Percentiles rank a stretch among this genome's conserved stretches.
phyloP scores from a whole-genome alignment of 148 eudicot genomes.

The Rheum nobile region DNA sequence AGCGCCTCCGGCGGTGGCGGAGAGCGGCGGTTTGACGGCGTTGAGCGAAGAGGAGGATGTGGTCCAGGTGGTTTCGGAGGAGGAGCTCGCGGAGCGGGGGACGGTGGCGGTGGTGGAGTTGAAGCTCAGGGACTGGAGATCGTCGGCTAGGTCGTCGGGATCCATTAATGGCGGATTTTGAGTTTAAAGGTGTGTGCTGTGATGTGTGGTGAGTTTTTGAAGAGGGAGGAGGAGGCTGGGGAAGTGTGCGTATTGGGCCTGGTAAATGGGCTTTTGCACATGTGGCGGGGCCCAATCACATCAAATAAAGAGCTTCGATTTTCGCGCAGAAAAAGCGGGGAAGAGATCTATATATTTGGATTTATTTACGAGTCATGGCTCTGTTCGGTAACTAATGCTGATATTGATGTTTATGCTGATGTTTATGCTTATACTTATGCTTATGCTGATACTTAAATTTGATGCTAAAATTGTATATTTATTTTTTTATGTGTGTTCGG shows the following conservation, averaged over 20 bases:
- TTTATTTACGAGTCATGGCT: too few species aligned
- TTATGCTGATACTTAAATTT: too few species aligned
- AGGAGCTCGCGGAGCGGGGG: constrained; percentile 53
- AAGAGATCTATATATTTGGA: background rate
- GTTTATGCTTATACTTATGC: too few species aligned
- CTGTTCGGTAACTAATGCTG: too few species aligned
- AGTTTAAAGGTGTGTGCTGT: background rate
- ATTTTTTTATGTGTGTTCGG: too few species aligned
- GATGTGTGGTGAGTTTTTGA: background rate
- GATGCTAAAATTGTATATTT: too few species aligned
- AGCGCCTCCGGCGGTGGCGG: constrained; percentile 28
- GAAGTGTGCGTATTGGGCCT: constrained; percentile 9
- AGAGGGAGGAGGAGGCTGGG: background rate
- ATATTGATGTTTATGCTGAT: too few species aligned
- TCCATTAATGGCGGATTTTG: background rate
- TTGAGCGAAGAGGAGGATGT: constrained; percentile 28
- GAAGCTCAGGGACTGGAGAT: constrained; percentile 73
- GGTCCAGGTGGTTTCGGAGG: constrained; percentile 50
- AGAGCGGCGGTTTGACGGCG: constrained; percentile 11
- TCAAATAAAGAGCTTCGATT: background rate
- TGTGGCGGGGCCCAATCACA: constrained; percentile 7
- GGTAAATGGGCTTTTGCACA: constrained; percentile 8
- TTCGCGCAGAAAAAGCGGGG: background rate
- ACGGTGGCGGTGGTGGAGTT: constrained; percentile 55
- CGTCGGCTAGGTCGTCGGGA: constrained; percentile 51